Conservation (phyloP, 2,329 filamentous ascomycete species). For the Dothiorella sarmentorum region DNA sequence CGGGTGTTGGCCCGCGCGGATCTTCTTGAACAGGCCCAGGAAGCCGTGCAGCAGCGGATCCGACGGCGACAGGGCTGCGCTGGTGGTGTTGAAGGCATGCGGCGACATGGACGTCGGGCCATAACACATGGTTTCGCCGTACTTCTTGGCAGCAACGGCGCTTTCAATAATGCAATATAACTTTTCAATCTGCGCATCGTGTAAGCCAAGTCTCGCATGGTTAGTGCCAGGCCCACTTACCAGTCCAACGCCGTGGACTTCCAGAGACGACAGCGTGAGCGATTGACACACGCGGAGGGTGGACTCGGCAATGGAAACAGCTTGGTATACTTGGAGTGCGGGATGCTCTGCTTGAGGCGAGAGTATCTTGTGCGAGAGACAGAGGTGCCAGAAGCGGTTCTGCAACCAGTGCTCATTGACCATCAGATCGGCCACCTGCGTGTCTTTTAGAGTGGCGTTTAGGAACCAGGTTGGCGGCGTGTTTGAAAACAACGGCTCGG, state of each 20-base stretch:
- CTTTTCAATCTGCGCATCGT: conserved; percentile 7
- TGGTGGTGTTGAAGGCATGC: not conserved
- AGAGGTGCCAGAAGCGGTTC: conserved; percentile 43
- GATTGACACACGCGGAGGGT: conserved; percentile 35
- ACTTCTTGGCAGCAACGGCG: conserved; percentile 18
- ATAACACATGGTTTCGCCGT: conserved; percentile 8
- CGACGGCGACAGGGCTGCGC: not conserved
- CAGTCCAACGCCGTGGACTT: conserved; percentile 41
- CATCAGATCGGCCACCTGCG: conserved; percentile 42
- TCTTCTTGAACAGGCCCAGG: conserved; percentile 13
- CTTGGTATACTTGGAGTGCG: conserved; percentile 38
- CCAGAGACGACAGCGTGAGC: conserved; percentile 36
- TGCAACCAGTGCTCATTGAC: conserved; percentile 45
- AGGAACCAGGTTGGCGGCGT: conserved; percentile 31
- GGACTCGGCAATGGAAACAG: conserved; percentile 33
- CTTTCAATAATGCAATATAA: conserved; percentile 18
- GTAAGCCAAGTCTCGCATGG: conserved; percentile 19
- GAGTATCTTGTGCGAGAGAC: conserved; percentile 35
- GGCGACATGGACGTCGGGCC: not conserved
- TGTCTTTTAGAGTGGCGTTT: conserved; percentile 38
- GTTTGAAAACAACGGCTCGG: conserved; percentile 23
- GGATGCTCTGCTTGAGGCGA: conserved; percentile 29
- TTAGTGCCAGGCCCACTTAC: conserved; percentile 43
- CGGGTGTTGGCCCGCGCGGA: conserved; percentile 12
- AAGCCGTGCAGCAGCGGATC: conserved; percentile 10